phyloP scores from a whole-genome alignment of 768 basidiomycete genomes.

The Lenzites betulinus region DNA sequence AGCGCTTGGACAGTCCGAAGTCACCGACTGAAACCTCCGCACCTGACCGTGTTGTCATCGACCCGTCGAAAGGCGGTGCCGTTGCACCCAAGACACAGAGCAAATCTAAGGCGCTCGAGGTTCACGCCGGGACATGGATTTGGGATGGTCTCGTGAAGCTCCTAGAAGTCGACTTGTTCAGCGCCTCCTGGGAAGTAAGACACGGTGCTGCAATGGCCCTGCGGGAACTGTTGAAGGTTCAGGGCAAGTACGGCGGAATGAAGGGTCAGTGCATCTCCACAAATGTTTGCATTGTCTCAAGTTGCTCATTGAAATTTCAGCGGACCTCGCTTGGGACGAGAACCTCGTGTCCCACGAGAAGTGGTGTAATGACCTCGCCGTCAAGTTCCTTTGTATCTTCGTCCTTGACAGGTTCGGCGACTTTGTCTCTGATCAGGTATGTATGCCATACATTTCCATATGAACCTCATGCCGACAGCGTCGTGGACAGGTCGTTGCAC shows the following conservation, averaged over 20 bases:
- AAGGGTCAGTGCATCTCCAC: conserved; percentile 48
- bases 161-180: conserved; percentile 82
- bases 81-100: conserved; percentile 78
- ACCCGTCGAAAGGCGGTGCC: conserved; percentile 84
- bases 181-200: conserved; percentile 87
- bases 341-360: conserved; percentile 73
- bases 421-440: conserved; percentile 88
- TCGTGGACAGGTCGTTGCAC: conserved; percentile 73
- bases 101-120: conserved; percentile 76
- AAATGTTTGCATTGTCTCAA: no score
- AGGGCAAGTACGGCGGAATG: conserved; percentile 84
- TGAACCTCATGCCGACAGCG: not conserved
- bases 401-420: conserved; percentile 98
- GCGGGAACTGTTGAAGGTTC: conserved; percentile 81
- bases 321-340: conserved; percentile 50
- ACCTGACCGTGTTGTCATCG: conserved; percentile 69
- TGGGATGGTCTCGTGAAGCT: conserved; percentile 85
- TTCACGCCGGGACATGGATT: conserved; percentile 74
- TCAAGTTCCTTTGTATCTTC: conserved; percentile 85
- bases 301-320: conserved; percentile 35
- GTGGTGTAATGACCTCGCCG: conserved; percentile 89
- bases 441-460: conserved; percentile 8
- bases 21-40: conserved; percentile 41
- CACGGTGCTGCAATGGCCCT: conserved; percentile 94
- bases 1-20: conserved; percentile 61